Conservation (phyloP, 495 filamentous ascomycete species). For the Oidiodendron maius region DNA sequence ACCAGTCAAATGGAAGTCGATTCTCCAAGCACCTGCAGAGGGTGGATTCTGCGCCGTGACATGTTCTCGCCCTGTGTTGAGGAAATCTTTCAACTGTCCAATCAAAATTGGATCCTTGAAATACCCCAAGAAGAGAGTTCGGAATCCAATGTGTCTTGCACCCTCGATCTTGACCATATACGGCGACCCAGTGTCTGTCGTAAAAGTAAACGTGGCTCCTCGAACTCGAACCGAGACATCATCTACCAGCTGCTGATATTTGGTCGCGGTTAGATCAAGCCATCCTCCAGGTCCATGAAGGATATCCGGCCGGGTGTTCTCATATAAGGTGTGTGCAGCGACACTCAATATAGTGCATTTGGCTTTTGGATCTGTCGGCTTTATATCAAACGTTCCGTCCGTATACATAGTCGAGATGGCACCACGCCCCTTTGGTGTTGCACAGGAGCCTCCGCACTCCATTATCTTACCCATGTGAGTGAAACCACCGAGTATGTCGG, state of each 20-base stretch:
- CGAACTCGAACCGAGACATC: conserved; percentile 32
- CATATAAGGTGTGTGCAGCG: conserved; percentile 45
- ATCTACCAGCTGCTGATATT: conserved; percentile 33
- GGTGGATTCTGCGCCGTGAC: conserved; percentile 17
- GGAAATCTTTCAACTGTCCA: conserved; percentile 29
- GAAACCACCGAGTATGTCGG: conserved; percentile 26
- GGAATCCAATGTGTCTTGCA: conserved; percentile 32
- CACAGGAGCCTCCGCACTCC: conserved; percentile 44
- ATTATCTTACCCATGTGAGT: conserved; percentile 49
- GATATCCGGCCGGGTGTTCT: conserved; percentile 42
- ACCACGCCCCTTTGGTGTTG: conserved; percentile 35
- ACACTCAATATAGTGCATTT: conserved; percentile 39
- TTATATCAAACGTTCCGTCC: conserved; percentile 37
- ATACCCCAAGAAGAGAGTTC: conserved; percentile 38
- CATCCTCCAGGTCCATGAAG: conserved; percentile 40
- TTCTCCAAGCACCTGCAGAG: conserved; percentile 20
- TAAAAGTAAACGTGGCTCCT: conserved; percentile 31
- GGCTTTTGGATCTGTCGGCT: conserved; percentile 22
- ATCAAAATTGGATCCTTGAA: conserved; percentile 42
- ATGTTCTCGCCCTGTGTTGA: conserved; percentile 24
- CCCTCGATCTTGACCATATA: conserved; percentile 45
- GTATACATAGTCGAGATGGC: conserved; percentile 31
- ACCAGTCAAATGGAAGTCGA: conserved; percentile 39
- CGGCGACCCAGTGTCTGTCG: conserved; percentile 9
- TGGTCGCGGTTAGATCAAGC: conserved; percentile 31